Evolutionary conservation across 129 eudicot genomes (phyloP).

Genomic region (Saussurea involucrata): DNA sequence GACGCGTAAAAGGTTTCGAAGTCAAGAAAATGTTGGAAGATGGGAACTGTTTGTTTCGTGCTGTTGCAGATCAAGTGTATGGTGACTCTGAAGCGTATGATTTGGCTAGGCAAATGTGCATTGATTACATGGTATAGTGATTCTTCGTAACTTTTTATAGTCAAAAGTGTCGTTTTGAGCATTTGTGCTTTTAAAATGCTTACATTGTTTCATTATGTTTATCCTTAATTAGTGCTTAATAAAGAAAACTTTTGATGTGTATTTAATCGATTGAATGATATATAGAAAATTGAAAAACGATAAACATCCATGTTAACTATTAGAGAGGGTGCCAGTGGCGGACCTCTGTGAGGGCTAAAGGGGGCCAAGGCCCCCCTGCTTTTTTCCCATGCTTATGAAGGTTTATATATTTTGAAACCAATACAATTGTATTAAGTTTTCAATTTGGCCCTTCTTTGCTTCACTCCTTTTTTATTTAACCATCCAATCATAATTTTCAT

Average conservation of each 20-base stretch:
- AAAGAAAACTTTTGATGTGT: background rate
- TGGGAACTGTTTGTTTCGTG: constrained; percentile 83
- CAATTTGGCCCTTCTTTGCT: no score
- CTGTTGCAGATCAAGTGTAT: constrained; percentile 89
- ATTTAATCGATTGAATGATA: background rate
- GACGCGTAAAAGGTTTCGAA: constrained; percentile 66
- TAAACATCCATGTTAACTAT: background rate
- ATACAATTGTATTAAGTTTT: no score
- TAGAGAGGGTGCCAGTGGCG: background rate
- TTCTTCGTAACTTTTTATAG: background rate
- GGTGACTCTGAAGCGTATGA: constrained; percentile 76
- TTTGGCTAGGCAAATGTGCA: constrained; percentile 87
- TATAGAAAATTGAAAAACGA: background rate
- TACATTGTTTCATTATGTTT: background rate
- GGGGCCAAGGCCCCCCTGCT: no score
- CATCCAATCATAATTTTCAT: no score
- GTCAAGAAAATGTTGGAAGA: constrained; percentile 69
- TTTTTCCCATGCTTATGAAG: no score
- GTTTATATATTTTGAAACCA: no score
- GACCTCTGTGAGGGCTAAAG: no score
- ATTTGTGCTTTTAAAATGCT: background rate
- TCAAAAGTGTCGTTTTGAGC: background rate
- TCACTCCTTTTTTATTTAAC: no score
- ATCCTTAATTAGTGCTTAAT: background rate
- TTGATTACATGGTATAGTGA: constrained; percentile 60